Evolutionary conservation across 495 filamentous ascomycete species (phyloP).

Genomic region (Penicillium flavigenum): DNA sequence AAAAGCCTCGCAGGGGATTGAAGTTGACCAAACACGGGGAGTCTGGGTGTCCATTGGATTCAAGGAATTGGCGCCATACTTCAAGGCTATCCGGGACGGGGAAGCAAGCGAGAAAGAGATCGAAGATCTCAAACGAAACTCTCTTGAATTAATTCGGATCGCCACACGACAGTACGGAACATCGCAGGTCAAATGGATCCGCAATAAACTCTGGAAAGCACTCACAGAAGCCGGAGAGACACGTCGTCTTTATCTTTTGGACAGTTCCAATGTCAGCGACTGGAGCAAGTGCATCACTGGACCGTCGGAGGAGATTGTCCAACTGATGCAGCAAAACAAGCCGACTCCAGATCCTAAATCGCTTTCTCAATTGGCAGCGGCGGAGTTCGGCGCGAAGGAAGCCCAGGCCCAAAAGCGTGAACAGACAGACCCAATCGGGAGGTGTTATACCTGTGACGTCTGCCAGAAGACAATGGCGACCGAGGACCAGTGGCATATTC

Average conservation of each 20-base stretch:
- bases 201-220: slow-evolving; percentile 70
- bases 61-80: slow-evolving; percentile 78
- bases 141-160: slow-evolving; percentile 62
- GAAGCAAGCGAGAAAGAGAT: slow-evolving; percentile 39
- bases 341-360: slow-evolving; percentile 59
- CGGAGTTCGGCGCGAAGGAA: slow-evolving; percentile 54
- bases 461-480: slow-evolving; percentile 69
- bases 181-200: slow-evolving; percentile 82
- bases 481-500: slow-evolving; percentile 72
- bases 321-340: slow-evolving; percentile 55
- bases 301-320: slow-evolving; percentile 61
- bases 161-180: slow-evolving; percentile 86
- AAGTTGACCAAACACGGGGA: slow-evolving; percentile 69
- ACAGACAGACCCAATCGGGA: slow-evolving; percentile 39
- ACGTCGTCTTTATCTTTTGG: slow-evolving; percentile 66
- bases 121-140: slow-evolving; percentile 39
- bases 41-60: slow-evolving; percentile 97
- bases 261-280: slow-evolving; percentile 60
- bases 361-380: slow-evolving; percentile 58
- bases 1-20: slow-evolving; percentile 47
- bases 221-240: slow-evolving; percentile 53
- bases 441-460: slow-evolving; percentile 60
- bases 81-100: slow-evolving; percentile 49
- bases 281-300: slow-evolving; percentile 61
- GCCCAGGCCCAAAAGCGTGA: slow-evolving; percentile 38